Evolutionary conservation across 1,139 yeast species (phyloP), one percentile per base, ranked within the genome.

Genomic region (Pneumocystis oryctolagi): DNA sequence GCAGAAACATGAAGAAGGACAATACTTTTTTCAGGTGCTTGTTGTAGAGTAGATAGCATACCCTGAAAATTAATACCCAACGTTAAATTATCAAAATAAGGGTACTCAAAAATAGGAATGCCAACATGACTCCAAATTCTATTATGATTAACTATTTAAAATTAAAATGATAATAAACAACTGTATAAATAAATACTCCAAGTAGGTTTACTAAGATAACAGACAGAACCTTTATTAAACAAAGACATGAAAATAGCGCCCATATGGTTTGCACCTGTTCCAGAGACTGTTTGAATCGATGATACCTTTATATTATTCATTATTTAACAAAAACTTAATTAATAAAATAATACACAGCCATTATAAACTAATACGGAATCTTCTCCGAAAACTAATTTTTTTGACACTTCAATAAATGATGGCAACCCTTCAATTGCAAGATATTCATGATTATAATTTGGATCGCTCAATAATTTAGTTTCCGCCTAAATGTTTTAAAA

Each of bases 241-340:
- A 72, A 62, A 71, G 73, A 64, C 62, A 90, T 76, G 71, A 92
- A 88, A 66, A 79, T 79, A 20, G 90, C 96, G 31, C 90, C 95
- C 71, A 89, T 77, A 72, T 90, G 97, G 70, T 90, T 80, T 4
- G 97, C 96, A 64, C 98, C 98, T 16, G 98, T 92, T 68, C 98
- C 98, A 39, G 96, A 87, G 65, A 92, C 79, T 47, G 95, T 83
- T 75, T 92, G 98, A 64, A 87, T 84, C 42, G 94, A 84, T 31
- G 86, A 82, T 58, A 88, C 79, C 70, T 42, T 18, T 32, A 30
- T 18, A 25, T 47, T 20, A 47, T 47, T 47, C n/a, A 42, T 18
- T 47, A 47, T 16, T 34, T 34, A 42, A 55, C 39, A 39, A 30
- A 28, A 35, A 37, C 16, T 35, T 12, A 25, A 30, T 18, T 25